Percentiles rank a stretch among this genome's conserved stretches.
These are phyloP conservation scores for Metschnikowia henanensis DNA, from an alignment of 805 yeast genomes.

Conservation along the genomic window DNA sequence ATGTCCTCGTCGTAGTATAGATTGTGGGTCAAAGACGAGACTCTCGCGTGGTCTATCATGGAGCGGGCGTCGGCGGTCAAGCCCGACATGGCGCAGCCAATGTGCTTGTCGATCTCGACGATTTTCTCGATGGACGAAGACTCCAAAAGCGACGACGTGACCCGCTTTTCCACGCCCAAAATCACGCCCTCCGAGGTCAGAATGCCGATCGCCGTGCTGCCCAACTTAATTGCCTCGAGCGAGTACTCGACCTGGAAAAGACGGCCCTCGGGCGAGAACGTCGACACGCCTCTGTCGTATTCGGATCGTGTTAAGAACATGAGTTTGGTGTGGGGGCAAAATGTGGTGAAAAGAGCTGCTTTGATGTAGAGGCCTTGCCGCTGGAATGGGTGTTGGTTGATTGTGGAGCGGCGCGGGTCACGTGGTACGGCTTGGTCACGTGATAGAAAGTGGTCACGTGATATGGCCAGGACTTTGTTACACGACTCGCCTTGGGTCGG, in stretches of 20 bases:
- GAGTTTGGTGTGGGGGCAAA: neutral
- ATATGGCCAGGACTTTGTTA: too few species aligned
- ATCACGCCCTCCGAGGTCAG: slow-evolving; percentile 95
- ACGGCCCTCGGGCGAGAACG: slow-evolving; percentile 99
- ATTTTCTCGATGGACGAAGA: slow-evolving; percentile 94
- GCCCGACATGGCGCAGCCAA: slow-evolving; percentile 99
- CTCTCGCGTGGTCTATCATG: slow-evolving; percentile 98
- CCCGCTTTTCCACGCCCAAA: slow-evolving; percentile 95
- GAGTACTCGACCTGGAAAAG: slow-evolving; percentile 98
- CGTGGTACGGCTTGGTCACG: too few species aligned
- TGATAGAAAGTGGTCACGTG: too few species aligned
- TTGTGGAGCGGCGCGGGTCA: neutral
- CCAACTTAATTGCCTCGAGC: slow-evolving; percentile 92
- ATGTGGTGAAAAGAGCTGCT: neutral
- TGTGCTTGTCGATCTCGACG: slow-evolving; percentile 89
- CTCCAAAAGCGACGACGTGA: slow-evolving; percentile 88
- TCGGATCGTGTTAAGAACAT: slow-evolving; percentile 99
- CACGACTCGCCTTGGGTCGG: too few species aligned
- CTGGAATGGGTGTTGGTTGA: neutral
- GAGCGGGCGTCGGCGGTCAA: slow-evolving; percentile 98
- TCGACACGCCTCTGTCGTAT: slow-evolving; percentile 98
- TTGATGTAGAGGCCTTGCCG: too few species aligned
- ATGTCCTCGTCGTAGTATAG: slow-evolving; percentile 91
- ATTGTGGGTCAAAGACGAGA: slow-evolving; percentile 81
- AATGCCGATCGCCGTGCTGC: slow-evolving; percentile 98